Evolutionary conservation across 2,329 filamentous ascomycete species (phyloP).

Genomic region (Xylariomycetidae sp.): DNA sequence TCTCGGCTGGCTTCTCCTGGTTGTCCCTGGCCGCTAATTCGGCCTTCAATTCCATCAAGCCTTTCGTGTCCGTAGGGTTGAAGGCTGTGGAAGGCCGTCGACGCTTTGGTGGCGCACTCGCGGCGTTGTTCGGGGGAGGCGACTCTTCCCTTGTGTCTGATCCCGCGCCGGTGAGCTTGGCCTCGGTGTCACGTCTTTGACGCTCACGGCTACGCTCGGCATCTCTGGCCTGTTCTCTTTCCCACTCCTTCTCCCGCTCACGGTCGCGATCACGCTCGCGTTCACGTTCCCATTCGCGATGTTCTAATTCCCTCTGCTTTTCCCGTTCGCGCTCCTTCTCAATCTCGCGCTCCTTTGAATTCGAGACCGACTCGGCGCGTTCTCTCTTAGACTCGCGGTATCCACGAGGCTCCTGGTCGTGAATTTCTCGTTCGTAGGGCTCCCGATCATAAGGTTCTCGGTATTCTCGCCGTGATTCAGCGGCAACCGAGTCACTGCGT

Average conservation of each 20-base stretch:
- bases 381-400: slow-evolving; percentile 19
- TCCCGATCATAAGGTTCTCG: too few species aligned
- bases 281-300: slow-evolving; percentile 10
- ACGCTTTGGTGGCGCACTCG: slow-evolving; percentile 32
- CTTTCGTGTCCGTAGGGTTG: slow-evolving; percentile 46
- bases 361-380: slow-evolving; percentile 13
- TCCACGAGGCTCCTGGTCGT: too few species aligned
- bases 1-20: slow-evolving; percentile 21
- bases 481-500: too few species aligned
- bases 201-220: slow-evolving; percentile 18
- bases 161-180: slow-evolving; percentile 23
- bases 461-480: slow-evolving; percentile 21
- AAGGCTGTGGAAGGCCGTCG: slow-evolving; percentile 37
- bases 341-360: slow-evolving; percentile 11
- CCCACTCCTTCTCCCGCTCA: slow-evolving; percentile 12
- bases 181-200: slow-evolving; percentile 33
- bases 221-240: slow-evolving; percentile 16
- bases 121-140: slow-evolving; percentile 31
- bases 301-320: slow-evolving; percentile 10
- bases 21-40: slow-evolving; percentile 40
- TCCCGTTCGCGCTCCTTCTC: slow-evolving; percentile 14
- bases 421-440: too few species aligned
- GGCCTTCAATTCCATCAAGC: slow-evolving; percentile 43
- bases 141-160: slow-evolving; percentile 32
- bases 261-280: slow-evolving; percentile 2